Evolutionary conservation across 2,329 filamentous ascomycete species (phyloP).

Genomic region (Aureobasidium sp.): DNA sequence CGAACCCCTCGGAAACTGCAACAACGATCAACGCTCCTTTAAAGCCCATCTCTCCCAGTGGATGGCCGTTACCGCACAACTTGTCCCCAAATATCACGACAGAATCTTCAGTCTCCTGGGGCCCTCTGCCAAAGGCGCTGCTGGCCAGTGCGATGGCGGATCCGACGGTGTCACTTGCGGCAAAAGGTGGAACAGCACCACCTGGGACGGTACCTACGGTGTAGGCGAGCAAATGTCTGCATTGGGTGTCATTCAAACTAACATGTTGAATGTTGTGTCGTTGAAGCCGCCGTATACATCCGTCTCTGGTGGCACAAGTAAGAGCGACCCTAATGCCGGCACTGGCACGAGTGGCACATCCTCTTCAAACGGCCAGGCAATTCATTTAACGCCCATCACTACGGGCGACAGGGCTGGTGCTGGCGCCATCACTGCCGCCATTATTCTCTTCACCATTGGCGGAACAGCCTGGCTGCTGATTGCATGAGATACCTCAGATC

Average conservation of each 20-base stretch:
- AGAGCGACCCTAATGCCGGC: constrained; percentile 38
- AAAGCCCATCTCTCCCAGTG: constrained; percentile 58
- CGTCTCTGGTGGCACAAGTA: constrained; percentile 43
- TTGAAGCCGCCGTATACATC: constrained; percentile 37
- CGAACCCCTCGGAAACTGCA: constrained; percentile 55
- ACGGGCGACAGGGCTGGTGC: constrained; percentile 60
- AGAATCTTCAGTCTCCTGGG: constrained; percentile 42
- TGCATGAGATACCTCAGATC: not conserved
- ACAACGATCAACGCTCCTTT: constrained; percentile 65
- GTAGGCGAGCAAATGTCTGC: constrained; percentile 50
- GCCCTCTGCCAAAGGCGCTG: constrained; percentile 47
- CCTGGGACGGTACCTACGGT: constrained; percentile 39
- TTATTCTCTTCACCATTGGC: constrained; percentile 49
- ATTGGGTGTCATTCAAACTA: constrained; percentile 41
- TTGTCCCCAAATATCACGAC: constrained; percentile 32
- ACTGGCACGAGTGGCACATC: constrained; percentile 27
- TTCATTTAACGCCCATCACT: constrained; percentile 33
- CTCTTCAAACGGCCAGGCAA: constrained; percentile 20
- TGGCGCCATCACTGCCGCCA: constrained; percentile 54
- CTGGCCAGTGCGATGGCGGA: constrained; percentile 46
- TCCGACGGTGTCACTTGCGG: constrained; percentile 33
- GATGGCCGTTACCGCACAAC: constrained; percentile 36
- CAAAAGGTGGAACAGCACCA: constrained; percentile 32
- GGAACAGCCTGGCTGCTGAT: constrained; percentile 28
- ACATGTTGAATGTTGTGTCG: constrained; percentile 33